phyloP scores from a whole-genome alignment of 208 protist genomes.

The Leishmania martiniquensis region DNA sequence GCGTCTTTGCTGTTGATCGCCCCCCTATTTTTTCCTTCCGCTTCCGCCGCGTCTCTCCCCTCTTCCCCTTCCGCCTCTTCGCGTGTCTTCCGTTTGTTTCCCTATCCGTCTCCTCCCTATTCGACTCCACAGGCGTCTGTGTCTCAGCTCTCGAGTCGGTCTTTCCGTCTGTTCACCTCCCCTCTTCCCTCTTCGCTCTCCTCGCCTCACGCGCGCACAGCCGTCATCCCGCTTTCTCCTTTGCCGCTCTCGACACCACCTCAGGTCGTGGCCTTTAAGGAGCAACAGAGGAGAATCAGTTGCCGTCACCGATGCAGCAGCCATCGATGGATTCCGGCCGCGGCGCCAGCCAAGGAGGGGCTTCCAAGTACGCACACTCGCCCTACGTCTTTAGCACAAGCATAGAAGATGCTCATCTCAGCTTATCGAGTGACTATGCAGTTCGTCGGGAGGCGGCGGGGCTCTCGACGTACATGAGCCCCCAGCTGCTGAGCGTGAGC shows the following conservation, averaged over 20 bases:
- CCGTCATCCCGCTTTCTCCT: no score
- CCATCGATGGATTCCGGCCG: slow-evolving; percentile 8
- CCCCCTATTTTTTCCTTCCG: slow-evolving; percentile 5
- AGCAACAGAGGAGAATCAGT: neutral
- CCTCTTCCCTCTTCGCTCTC: neutral
- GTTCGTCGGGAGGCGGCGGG: neutral
- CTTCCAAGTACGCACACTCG: slow-evolving; percentile 40
- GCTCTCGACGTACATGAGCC: slow-evolving; percentile 15
- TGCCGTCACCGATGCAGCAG: neutral
- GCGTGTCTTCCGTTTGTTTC: neutral
- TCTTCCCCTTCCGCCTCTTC: neutral
- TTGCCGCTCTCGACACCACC: no score
- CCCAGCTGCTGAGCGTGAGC: slow-evolving; percentile 16
- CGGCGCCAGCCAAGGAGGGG: slow-evolving; percentile 11
- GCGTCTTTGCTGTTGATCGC: neutral
- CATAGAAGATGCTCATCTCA: slow-evolving; percentile 20
- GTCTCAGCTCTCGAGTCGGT: neutral
- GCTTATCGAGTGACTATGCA: slow-evolving; percentile 18
- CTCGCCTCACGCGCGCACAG: no score
- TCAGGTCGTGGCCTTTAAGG: no score
- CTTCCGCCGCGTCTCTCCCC: neutral
- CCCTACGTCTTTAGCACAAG: slow-evolving; percentile 34
- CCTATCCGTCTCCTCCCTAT: neutral
- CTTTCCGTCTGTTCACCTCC: neutral
- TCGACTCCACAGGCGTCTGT: no score